Conservation (phyloP, 2,329 filamentous ascomycete genomes). For the Microascus cirrosus region DNA sequence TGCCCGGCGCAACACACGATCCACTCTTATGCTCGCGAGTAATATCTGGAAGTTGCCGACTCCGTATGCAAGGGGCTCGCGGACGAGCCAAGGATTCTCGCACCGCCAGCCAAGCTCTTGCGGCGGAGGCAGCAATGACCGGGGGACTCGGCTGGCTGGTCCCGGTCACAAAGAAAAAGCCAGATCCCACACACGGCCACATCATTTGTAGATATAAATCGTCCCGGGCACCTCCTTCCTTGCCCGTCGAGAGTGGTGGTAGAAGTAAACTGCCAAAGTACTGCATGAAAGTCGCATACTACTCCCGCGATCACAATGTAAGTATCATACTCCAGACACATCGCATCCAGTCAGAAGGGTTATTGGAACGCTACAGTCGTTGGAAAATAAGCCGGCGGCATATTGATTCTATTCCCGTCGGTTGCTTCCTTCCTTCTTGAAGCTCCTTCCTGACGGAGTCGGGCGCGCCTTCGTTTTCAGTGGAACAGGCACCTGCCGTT, state of each 20-base stretch:
- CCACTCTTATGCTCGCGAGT: not conserved
- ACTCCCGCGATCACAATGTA: not conserved
- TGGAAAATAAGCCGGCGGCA: too few relatives aligned
- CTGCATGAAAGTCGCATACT: not conserved
- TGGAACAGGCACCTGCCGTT: not conserved
- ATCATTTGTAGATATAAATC: not conserved
- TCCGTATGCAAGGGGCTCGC: conserved; percentile 3
- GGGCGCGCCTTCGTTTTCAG: not conserved
- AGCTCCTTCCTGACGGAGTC: not conserved
- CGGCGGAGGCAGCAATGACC: too few relatives aligned
- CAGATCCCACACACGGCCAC: not conserved
- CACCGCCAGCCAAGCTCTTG: too few relatives aligned
- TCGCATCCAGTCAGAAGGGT: too few relatives aligned
- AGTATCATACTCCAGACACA: not conserved
- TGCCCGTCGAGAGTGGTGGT: not conserved
- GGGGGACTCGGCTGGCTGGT: not conserved
- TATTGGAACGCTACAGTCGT: too few relatives aligned
- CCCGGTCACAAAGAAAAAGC: not conserved
- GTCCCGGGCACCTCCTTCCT: not conserved
- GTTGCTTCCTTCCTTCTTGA: not conserved
- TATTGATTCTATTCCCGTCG: not conserved
- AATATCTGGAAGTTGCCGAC: not conserved
- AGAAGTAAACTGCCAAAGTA: not conserved
- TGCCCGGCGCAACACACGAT: not conserved
- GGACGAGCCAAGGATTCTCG: conserved; percentile 2